Percentiles rank a stretch among this genome's conserved stretches.
Conservation (phyloP, 2,329 filamentous ascomycete species). For the Akanthomyces uredinophilus region DNA sequence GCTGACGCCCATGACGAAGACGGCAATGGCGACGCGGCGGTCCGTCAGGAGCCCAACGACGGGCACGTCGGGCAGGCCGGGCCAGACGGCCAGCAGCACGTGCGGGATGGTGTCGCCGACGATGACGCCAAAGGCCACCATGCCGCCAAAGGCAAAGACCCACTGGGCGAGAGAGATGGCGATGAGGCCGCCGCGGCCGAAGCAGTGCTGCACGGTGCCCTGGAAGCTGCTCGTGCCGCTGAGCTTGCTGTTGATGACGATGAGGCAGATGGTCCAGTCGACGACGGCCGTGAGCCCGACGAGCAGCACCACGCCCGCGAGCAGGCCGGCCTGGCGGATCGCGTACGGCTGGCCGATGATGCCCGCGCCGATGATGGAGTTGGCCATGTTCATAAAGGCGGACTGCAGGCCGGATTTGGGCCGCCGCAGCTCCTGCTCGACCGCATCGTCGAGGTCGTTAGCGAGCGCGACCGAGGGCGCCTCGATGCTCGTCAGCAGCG, state of each 20-base stretch:
- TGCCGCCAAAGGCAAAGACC: slow-evolving; percentile 97
- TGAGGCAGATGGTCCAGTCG: slow-evolving; percentile 96
- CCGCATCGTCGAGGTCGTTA: slow-evolving; percentile 46
- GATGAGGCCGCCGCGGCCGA: slow-evolving; percentile 79
- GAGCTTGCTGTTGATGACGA: slow-evolving; percentile 96
- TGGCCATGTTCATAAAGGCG: slow-evolving; percentile 99
- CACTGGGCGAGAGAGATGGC: slow-evolving; percentile 90
- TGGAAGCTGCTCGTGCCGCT: slow-evolving; percentile 93
- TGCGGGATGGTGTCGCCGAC: slow-evolving; percentile 94
- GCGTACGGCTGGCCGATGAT: slow-evolving; percentile 89
- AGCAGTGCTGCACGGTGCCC: slow-evolving; percentile 92
- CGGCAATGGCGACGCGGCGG: slow-evolving; percentile 76
- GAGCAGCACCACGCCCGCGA: slow-evolving; percentile 73
- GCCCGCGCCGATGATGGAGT: slow-evolving; percentile 83
- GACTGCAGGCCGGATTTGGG: slow-evolving; percentile 81
- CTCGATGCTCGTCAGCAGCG: slow-evolving; percentile 77
- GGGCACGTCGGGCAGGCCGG: slow-evolving; percentile 63
- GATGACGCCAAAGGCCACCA: slow-evolving; percentile 97
- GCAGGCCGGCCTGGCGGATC: slow-evolving; percentile 83
- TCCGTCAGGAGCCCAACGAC: slow-evolving; percentile 80
- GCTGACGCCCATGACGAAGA: slow-evolving; percentile 80
- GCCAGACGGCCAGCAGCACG: slow-evolving; percentile 78
- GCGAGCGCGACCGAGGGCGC: slow-evolving; percentile 70
- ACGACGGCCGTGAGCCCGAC: slow-evolving; percentile 74
- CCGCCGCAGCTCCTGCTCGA: slow-evolving; percentile 52